Base-by-base conservation (phyloP, 192 early-diverging fungal genomes). In the Dispira simplex region DNA sequence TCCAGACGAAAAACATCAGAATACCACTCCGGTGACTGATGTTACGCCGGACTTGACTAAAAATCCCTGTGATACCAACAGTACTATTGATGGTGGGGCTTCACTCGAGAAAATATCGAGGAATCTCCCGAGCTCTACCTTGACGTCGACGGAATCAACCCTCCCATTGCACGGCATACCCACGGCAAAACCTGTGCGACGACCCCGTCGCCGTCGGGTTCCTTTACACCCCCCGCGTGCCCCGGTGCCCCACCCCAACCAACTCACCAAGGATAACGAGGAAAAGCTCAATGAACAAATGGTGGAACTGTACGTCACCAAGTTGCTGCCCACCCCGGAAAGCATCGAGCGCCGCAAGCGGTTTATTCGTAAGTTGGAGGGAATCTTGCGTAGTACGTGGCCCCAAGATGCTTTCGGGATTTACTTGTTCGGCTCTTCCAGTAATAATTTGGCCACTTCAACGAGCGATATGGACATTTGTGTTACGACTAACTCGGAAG, bases 401-500 rank as follows among this genome's bases (percentile, higher is more conserved):
- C 94, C 91, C 9, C 81, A 75, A 56, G 77, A 78, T 60, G 77
- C 87, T 44, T 83, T 95, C 44, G 78, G 77, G 44, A 87, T 83
- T 4, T 85, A 95, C 70, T 72, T 93, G 25, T 97, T 97, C 81
- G 94, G 94, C 77, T 95, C 93, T 8, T 88, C 91, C 0, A 83
- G 88, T 43, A 96, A 94, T 73, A 86, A 87, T 46, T 75, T 98
- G 26, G 93, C 89, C 23, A 92, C 90, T 0, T 79, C 74, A 45
- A 72, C 72, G 20, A 90, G 87, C 46, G 95, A 98, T 71, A 89
- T 98, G 11, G 95, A 98, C 72, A 77, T 98, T 23, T 94, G 92
- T 67, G 71, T 98, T 62, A 90, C 84, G n/a, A 95, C 93, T 1
- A 73, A 81, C 23, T 89, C 87, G 82, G 75, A 79, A 27, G 90